Conservation (phyloP, 2,329 filamentous ascomycete genomes). For the Apiospora koreana region DNA sequence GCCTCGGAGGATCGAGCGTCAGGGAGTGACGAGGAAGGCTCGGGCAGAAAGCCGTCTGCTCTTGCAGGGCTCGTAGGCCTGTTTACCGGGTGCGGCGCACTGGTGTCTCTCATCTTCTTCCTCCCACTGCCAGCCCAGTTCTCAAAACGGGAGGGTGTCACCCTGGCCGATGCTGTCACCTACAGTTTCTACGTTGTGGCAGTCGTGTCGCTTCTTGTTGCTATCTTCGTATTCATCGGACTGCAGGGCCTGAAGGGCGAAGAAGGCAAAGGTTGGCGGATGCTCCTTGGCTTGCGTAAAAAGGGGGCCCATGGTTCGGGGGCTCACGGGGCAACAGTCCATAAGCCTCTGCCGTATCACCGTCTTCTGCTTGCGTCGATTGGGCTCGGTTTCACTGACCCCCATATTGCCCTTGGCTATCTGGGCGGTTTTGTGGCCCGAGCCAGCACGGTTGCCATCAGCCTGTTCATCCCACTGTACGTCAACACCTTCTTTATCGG, state of each 20-base stretch:
- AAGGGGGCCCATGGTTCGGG: slow-evolving; percentile 14
- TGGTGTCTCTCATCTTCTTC: slow-evolving; percentile 80
- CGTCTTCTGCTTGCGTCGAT: slow-evolving; percentile 64
- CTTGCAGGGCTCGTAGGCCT: slow-evolving; percentile 89
- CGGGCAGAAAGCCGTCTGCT: slow-evolving; percentile 50
- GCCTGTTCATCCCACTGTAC: slow-evolving; percentile 89
- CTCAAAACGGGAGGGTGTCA: slow-evolving; percentile 67
- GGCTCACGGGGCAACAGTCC: slow-evolving; percentile 11
- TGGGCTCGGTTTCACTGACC: slow-evolving; percentile 70
- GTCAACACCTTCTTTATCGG: slow-evolving; percentile 88
- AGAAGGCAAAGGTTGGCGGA: slow-evolving; percentile 71
- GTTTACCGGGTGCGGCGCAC: slow-evolving; percentile 88
- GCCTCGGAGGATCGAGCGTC: slow-evolving; percentile 23
- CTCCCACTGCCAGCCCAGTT: slow-evolving; percentile 85
- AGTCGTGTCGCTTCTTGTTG: slow-evolving; percentile 68
- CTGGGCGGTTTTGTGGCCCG: slow-evolving; percentile 92
- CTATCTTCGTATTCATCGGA: slow-evolving; percentile 76
- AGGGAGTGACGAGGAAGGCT: slow-evolving; percentile 24
- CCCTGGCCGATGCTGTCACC: slow-evolving; percentile 72
- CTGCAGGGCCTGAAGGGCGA: slow-evolving; percentile 71
- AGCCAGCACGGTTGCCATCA: slow-evolving; percentile 92
- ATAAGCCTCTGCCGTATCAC: slow-evolving; percentile 53
- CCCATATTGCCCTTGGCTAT: slow-evolving; percentile 83
- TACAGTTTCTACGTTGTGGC: slow-evolving; percentile 89
- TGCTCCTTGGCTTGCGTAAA: slow-evolving; percentile 48